Evolutionary conservation across 805 yeast species (phyloP).

Genomic region (Dipodascopsis uninucleata): DNA sequence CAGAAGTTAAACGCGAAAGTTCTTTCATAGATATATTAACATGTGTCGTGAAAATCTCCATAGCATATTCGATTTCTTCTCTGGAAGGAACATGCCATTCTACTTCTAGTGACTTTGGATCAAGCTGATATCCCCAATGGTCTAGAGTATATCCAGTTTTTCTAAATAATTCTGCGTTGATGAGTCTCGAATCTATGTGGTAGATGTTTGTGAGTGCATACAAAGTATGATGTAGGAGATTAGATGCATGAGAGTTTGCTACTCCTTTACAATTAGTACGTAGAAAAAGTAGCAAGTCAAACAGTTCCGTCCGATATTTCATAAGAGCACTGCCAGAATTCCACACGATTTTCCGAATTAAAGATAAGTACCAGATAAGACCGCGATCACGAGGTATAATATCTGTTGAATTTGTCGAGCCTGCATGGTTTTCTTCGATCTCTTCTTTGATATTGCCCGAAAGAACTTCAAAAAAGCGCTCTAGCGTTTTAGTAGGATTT

Average conservation of each 20-base stretch:
- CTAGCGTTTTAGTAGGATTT: conserved; percentile 50
- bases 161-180: conserved; percentile 11
- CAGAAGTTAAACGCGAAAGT: conserved; percentile 40
- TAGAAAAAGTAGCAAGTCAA: conserved; percentile 45
- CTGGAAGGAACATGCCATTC: conserved; percentile 72
- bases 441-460: conserved; percentile 58
- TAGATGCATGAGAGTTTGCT: conserved; percentile 57
- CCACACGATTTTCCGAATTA: conserved; percentile 66
- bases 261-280: conserved; percentile 57
- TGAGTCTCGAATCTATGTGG: conserved; percentile 28
- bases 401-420: conserved; percentile 61
- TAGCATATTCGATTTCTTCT: conserved; percentile 57
- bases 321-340: conserved; percentile 58
- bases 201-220: conserved; percentile 56
- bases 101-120: conserved; percentile 42
- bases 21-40: conserved; percentile 33
- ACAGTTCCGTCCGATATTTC: conserved; percentile 44
- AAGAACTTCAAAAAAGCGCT: conserved; percentile 45
- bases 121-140: conserved; percentile 42
- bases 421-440: conserved; percentile 75
- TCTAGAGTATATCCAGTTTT: conserved; percentile 33
- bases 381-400: conserved; percentile 74
- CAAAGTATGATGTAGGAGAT: conserved; percentile 63
- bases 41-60: conserved; percentile 52
- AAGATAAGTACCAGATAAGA: conserved; percentile 64